phyloP scores from a whole-genome alignment of 345 rosid species.

The Garcia nutans region DNA sequence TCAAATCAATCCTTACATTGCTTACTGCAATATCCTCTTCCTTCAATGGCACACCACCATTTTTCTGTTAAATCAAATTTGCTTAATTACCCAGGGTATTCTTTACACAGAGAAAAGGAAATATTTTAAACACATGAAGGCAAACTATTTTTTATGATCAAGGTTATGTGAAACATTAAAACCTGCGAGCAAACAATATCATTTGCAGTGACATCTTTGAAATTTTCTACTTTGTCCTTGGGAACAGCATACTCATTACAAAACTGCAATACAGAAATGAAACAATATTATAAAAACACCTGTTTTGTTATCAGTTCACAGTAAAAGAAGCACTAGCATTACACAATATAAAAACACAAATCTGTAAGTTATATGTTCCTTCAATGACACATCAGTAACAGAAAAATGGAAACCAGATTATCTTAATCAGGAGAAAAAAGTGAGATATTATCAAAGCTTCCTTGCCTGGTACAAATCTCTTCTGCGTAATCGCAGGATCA shows the following conservation, averaged over 20 bases:
- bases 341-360: background rate
- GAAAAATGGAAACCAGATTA: background rate
- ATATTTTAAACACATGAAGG: background rate
- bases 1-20: constrained; percentile 85
- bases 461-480: constrained; percentile 82
- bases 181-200: constrained; percentile 97
- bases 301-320: background rate
- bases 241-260: constrained; percentile 97
- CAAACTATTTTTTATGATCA: background rate
- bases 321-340: background rate
- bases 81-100: constrained; percentile 1
- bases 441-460: background rate
- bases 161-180: background rate
- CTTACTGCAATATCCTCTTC: constrained; percentile 80
- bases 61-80: constrained; percentile 44
- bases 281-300: background rate
- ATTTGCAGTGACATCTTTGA: constrained; percentile 72
- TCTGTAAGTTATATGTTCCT: background rate
- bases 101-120: background rate
- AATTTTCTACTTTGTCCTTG: constrained; percentile 71
- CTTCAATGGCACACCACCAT: constrained; percentile 54
- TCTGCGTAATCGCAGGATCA: constrained; percentile 78
- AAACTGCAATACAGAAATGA: constrained; percentile 53
- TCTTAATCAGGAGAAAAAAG: background rate
- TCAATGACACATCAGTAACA: background rate